Evolutionary conservation across 371 early-diverging fungal species (phyloP).

Genomic region (Capniomyces stellatus): DNA sequence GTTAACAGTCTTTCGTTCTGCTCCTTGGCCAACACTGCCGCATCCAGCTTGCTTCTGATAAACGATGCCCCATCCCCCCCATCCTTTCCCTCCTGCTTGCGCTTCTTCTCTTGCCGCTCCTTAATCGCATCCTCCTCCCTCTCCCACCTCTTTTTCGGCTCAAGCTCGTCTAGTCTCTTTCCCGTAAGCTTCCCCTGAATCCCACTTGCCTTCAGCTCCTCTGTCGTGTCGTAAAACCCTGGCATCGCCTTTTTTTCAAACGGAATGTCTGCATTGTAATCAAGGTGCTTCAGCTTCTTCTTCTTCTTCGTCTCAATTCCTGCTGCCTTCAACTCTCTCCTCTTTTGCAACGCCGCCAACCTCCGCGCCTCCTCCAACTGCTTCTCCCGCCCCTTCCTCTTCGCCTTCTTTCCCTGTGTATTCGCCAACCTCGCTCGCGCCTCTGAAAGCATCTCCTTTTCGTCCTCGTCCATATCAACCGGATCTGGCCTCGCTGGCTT

Average conservation of each 20-base stretch:
- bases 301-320: constrained; percentile 58
- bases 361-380: constrained; percentile 90
- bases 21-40: constrained; percentile 33
- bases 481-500: constrained; percentile 96
- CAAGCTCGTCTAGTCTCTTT: constrained; percentile 13
- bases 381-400: constrained; percentile 93
- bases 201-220: constrained; percentile 74
- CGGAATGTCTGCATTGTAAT: constrained; percentile 92
- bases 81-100: constrained; percentile 15
- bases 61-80: constrained; percentile 19
- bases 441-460: constrained; percentile 96
- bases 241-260: constrained; percentile 71
- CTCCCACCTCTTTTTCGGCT: constrained; percentile 26
- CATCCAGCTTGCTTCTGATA: constrained; percentile 30
- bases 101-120: constrained; percentile 44
- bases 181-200: constrained; percentile 32
- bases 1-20: constrained; percentile 52
- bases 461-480: constrained; percentile 98
- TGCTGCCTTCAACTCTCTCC: constrained; percentile 89
- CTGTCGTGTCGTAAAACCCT: constrained; percentile 83
- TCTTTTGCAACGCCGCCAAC: constrained; percentile 75
- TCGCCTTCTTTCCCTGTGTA: constrained; percentile 97
- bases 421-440: constrained; percentile 95
- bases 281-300: constrained; percentile 22
- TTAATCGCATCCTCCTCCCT: constrained; percentile 57